Percentiles rank a stretch among this genome's conserved stretches.
phyloP scores from a whole-genome alignment of 192 early-diverging fungal genomes.

The Chytriomyces confervae region DNA sequence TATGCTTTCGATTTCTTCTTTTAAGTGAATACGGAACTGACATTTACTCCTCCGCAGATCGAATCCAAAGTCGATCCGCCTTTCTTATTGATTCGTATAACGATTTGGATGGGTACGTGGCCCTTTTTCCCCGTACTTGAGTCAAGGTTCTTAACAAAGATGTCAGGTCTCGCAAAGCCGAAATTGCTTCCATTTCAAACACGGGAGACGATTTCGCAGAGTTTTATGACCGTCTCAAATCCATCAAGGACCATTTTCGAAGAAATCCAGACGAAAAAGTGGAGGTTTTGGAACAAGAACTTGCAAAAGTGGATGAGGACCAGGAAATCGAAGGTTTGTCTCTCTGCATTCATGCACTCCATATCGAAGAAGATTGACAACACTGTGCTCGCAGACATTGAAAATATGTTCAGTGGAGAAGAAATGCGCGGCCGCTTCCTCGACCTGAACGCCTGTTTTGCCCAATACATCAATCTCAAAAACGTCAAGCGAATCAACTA shows the following conservation, averaged over 20 bases:
- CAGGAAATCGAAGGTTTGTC: slow-evolving; percentile 26
- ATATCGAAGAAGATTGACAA: background rate
- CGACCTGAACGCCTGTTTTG: slow-evolving; percentile 83
- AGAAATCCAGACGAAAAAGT: slow-evolving; percentile 77
- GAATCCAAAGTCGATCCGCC: slow-evolving; percentile 71
- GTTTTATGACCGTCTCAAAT: slow-evolving; percentile 84
- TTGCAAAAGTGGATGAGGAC: slow-evolving; percentile 34
- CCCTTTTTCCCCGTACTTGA: background rate
- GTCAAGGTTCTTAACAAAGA: background rate
- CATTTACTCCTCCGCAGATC: slow-evolving; percentile 41
- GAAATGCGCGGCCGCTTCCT: slow-evolving; percentile 84
- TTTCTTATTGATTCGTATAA: slow-evolving; percentile 68
- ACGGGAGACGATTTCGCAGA: slow-evolving; percentile 69
- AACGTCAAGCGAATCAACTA: slow-evolving; percentile 61
- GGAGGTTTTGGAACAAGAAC: slow-evolving; percentile 75
- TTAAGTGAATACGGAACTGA: background rate
- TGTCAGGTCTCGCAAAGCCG: slow-evolving; percentile 65
- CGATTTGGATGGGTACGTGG: slow-evolving; percentile 72
- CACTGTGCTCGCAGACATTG: slow-evolving; percentile 58
- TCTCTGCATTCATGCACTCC: background rate
- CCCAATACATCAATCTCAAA: slow-evolving; percentile 83
- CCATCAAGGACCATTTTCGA: slow-evolving; percentile 81
- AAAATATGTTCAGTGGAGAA: slow-evolving; percentile 93
- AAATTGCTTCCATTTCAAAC: slow-evolving; percentile 73
- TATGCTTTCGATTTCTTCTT: background rate